These are phyloP conservation scores for Ceratobasidium sp. DNA, from an alignment of 1,284 basidiomycete species.

Conservation along the genomic window DNA sequence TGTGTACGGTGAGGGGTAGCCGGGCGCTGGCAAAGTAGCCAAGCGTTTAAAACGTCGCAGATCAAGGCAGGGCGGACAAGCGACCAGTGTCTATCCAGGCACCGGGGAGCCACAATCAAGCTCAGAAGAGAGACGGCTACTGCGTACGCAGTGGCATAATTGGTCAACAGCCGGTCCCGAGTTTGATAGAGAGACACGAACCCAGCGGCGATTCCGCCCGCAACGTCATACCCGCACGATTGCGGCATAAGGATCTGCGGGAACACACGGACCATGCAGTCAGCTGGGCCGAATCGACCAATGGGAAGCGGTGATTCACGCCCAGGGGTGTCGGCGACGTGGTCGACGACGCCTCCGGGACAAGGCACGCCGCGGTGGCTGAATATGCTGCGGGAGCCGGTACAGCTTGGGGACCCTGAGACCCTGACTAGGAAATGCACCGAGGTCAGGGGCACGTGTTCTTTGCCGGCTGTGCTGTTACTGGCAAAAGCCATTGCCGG, in stretches of 20 bases:
- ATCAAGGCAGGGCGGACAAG: neutral
- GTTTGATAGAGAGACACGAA: neutral
- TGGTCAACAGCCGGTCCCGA: neutral
- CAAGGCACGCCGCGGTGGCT: neutral
- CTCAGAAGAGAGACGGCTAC: neutral
- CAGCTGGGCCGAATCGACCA: neutral
- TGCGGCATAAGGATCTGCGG: slow-evolving; percentile 8
- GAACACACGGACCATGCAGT: neutral
- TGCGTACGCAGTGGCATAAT: slow-evolving; percentile 15
- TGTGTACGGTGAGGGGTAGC: too few species aligned
- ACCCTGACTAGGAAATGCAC: neutral
- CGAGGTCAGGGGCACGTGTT: neutral
- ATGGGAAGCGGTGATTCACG: slow-evolving; percentile 17
- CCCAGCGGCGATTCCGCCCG: too few species aligned
- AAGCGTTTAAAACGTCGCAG: neutral
- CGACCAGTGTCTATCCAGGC: neutral
- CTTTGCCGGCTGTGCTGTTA: slow-evolving; percentile 8
- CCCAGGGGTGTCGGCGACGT: neutral
- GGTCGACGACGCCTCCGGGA: neutral
- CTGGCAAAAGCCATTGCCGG: slow-evolving; percentile 22
- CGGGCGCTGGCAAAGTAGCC: neutral
- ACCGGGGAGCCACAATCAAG: neutral
- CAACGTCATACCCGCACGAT: neutral
- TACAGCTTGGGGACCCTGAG: neutral
- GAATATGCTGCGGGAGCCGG: neutral